Evolutionary conservation across 345 rosid species (phyloP), one percentile per base, ranked within the genome.

Genomic region (Brassica cretica): DNA sequence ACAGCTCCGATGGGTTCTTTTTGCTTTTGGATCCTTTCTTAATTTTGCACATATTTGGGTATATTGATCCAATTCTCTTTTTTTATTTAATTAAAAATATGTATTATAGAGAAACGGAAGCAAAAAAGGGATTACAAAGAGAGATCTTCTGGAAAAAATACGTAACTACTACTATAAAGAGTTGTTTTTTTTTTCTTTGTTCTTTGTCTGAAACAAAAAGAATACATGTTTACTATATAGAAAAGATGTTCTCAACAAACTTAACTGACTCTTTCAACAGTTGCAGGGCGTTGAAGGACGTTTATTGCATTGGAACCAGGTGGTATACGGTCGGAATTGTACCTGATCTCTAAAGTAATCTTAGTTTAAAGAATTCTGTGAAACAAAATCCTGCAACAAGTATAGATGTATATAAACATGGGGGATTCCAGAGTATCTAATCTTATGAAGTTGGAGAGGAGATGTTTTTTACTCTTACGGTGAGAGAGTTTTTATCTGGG

Each of bases 331-430:
- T 55, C 12, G n/a, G 19, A 59, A 78, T 1, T 1, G 21, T 5
- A 8, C 30, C 58, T 64, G 73, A 32, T 70, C 72, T 75, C 69
- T 75, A 46, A 75, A 79, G 72, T 66, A 71, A 77, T 72, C 53
- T 39, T 58, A 61, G 75, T 74, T 51, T 41, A 76, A 81, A 81
- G 74, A 81, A 81, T 77, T 81, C 56, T 25, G 27, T 5, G 10
- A 18, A 65, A 11, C 71, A 72, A 77, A 81, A 62, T 81, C 81
- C 81, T 81, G 78, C 21, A 63, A 46, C 8, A 63, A 35, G 32
- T 5, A 0, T 4, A 70, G 16, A 19, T 46, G 14, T 27, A 29
- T 16, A 7, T 69, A 2, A 29, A 64, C 18, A 41, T 18, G 72
- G 49, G 46, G 64, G 33, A 15, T 53, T 66, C 6, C 32, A 27